These are phyloP conservation scores for Lasiosphaeris hirsuta DNA, from an alignment of 495 filamentous ascomycete species.

Conservation along the genomic window DNA sequence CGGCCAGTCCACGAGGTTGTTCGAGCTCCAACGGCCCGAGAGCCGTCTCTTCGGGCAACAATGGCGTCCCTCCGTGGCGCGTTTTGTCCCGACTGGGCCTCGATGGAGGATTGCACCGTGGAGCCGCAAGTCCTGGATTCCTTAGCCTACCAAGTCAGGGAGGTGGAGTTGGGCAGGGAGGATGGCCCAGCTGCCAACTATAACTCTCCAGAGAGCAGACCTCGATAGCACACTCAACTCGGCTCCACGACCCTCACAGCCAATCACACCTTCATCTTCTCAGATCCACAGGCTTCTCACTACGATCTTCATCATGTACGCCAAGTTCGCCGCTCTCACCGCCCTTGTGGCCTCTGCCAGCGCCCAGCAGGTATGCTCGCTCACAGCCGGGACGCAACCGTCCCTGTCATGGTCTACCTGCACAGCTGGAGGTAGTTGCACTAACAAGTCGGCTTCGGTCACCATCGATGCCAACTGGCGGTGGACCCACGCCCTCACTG, in stretches of 20 bases:
- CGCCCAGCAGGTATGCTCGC: constrained; percentile 57
- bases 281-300: constrained; percentile 6
- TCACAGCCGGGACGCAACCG: constrained; percentile 56
- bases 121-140: constrained; percentile 19
- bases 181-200: constrained; percentile 10
- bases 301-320: constrained; percentile 23
- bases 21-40: constrained; percentile 28
- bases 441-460: constrained; percentile 35
- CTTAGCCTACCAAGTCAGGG: neutral
- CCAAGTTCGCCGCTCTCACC: constrained; percentile 36
- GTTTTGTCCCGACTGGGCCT: constrained; percentile 2
- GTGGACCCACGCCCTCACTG: constrained; percentile 40
- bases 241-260: constrained; percentile 21
- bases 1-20: constrained; percentile 10
- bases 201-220: constrained; percentile 20
- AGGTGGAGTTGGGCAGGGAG: neutral
- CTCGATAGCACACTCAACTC: constrained; percentile 4
- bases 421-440: constrained; percentile 49
- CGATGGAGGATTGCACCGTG: constrained; percentile 14
- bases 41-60: constrained; percentile 20
- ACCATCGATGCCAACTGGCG: constrained; percentile 54
- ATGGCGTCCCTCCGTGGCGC: constrained; percentile 10
- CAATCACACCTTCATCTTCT: constrained; percentile 23
- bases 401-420: constrained; percentile 57
- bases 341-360: constrained; percentile 43